These are phyloP conservation scores for Pterula multifida DNA, from an alignment of 1,284 basidiomycete genomes.

Conservation along the genomic window DNA sequence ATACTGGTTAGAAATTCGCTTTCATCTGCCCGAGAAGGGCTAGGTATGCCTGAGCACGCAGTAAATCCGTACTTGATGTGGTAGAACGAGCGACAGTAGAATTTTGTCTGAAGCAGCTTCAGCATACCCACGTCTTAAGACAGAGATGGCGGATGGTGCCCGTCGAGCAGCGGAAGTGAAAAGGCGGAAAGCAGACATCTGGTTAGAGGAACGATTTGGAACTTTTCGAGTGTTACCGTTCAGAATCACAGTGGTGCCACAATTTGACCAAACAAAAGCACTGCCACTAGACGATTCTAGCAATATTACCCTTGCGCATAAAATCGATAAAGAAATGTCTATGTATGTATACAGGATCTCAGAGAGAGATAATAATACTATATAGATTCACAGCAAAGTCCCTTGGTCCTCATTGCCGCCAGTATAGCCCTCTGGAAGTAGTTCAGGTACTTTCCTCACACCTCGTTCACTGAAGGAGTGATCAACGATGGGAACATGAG, in stretches of 20 bases:
- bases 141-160: slow-evolving; percentile 35
- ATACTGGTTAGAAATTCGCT: slow-evolving; percentile 3
- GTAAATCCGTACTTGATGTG: slow-evolving; percentile 70
- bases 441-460: slow-evolving; percentile 44
- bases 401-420: slow-evolving; percentile 32
- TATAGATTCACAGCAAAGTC: slow-evolving; percentile 20
- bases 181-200: slow-evolving; percentile 68
- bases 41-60: slow-evolving; percentile 1
- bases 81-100: slow-evolving; percentile 81
- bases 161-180: slow-evolving; percentile 52
- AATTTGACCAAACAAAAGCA: neutral
- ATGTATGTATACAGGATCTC: no score
- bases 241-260: neutral
- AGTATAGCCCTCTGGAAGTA: slow-evolving; percentile 49
- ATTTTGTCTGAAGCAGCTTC: slow-evolving; percentile 74
- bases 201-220: neutral
- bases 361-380: slow-evolving; percentile 2
- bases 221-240: neutral
- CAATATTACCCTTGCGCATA: neutral
- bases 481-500: neutral
- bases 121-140: slow-evolving; percentile 75
- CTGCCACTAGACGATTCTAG: neutral
- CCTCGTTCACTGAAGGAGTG: slow-evolving; percentile 50
- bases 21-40: slow-evolving; percentile 2
- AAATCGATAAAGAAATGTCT: neutral